Conservation (phyloP, 164 flowering plant species). For the Taxillus chinensis region DNA sequence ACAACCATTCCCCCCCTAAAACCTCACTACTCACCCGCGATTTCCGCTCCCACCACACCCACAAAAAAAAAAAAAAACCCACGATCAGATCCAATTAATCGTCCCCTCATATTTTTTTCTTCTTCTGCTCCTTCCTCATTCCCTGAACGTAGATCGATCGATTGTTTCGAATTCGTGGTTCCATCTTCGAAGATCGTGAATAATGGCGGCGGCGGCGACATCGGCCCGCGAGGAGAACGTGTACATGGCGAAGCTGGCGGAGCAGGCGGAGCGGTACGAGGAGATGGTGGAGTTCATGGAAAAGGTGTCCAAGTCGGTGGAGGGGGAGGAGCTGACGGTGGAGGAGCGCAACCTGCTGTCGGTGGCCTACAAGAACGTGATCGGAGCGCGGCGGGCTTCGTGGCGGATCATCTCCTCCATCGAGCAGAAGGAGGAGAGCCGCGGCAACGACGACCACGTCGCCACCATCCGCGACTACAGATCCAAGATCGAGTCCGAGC, state of each 20-base stretch:
- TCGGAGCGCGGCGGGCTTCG: constrained; percentile 70
- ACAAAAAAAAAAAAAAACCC: no score
- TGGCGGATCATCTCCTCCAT: constrained; percentile 73
- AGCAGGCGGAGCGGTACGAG: constrained; percentile 76
- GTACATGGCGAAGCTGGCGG: constrained; percentile 68
- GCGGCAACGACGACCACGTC: constrained; percentile 77
- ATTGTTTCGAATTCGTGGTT: not conserved
- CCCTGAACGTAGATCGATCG: not conserved
- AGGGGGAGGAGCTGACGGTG: constrained; percentile 57
- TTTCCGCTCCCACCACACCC: no score
- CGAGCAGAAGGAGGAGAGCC: constrained; percentile 67
- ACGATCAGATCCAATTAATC: no score
- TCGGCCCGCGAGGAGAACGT: constrained; percentile 53
- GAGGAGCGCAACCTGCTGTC: constrained; percentile 65
- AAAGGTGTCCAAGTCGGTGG: constrained; percentile 40
- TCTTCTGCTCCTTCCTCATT: no score
- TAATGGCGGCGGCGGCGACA: constrained; percentile 18
- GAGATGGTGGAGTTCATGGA: constrained; percentile 87
- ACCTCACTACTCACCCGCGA: no score
- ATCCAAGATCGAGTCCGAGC: constrained; percentile 69
- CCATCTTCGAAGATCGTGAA: not conserved
- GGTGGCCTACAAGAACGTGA: constrained; percentile 76
- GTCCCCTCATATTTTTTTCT: no score
- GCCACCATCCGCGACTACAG: constrained; percentile 54
- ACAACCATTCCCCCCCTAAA: no score